Evolutionary conservation across 1,284 basidiomycete genomes (phyloP).

Genomic region (Cutaneotrichosporon mucoides): DNA sequence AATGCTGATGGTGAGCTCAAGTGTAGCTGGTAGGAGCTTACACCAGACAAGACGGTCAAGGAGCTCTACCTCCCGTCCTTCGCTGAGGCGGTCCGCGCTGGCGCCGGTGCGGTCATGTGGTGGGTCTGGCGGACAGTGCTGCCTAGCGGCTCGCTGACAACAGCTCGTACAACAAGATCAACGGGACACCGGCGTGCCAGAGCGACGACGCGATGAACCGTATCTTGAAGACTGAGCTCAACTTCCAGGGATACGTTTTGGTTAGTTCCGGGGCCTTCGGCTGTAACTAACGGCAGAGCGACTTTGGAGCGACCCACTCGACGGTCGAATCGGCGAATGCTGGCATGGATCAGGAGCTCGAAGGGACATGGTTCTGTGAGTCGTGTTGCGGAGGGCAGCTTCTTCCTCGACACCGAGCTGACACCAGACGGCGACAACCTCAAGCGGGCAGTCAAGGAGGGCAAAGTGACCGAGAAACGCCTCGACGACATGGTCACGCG

Average conservation of each 20-base stretch:
- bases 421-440: slow-evolving; percentile 51
- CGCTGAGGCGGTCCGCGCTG: slow-evolving; percentile 52
- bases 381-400: neutral
- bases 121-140: neutral
- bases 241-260: slow-evolving; percentile 51
- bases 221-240: slow-evolving; percentile 68
- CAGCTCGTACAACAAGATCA: slow-evolving; percentile 60
- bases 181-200: slow-evolving; percentile 73
- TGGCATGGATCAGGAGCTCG: slow-evolving; percentile 53
- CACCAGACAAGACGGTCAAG: slow-evolving; percentile 46
- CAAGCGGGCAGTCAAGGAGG: slow-evolving; percentile 63
- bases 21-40: neutral
- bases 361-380: slow-evolving; percentile 41
- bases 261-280: slow-evolving; percentile 34
- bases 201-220: slow-evolving; percentile 70
- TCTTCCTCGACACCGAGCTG: too few species aligned
- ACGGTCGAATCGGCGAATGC: slow-evolving; percentile 47
- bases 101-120: slow-evolving; percentile 49
- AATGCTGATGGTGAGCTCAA: slow-evolving; percentile 37
- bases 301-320: slow-evolving; percentile 44
- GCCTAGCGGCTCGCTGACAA: too few species aligned
- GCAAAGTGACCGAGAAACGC: slow-evolving; percentile 61
- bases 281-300: slow-evolving; percentile 16
- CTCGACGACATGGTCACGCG: slow-evolving; percentile 50
- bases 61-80: slow-evolving; percentile 51